These are phyloP conservation scores for Neolentinus lepideus DNA, from an alignment of 1,284 basidiomycete species.

Conservation along the genomic window DNA sequence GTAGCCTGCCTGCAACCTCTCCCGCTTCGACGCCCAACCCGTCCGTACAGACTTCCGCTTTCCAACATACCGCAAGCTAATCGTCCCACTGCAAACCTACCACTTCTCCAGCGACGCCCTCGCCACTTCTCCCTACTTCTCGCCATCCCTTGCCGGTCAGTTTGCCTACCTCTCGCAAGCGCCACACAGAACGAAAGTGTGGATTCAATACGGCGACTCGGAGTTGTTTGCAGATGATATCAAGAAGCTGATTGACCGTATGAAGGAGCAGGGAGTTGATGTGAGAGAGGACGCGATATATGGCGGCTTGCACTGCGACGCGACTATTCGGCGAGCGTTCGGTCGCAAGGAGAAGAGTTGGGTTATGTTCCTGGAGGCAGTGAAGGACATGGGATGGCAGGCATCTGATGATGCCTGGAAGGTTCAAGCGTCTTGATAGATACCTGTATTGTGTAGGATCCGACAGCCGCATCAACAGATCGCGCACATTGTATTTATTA, in stretches of 20 bases:
- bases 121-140: conserved; percentile 1
- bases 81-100: background rate
- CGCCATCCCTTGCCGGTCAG: conserved; percentile 1
- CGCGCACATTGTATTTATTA: too few relatives aligned
- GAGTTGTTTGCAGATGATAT: conserved; percentile 30
- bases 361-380: background rate
- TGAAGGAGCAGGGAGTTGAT: conserved; percentile 27
- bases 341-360: background rate
- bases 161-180: background rate
- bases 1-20: conserved; percentile 5
- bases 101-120: conserved; percentile 1
- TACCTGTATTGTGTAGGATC: too few relatives aligned
- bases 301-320: conserved; percentile 3
- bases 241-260: conserved; percentile 22
- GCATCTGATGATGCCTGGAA: background rate
- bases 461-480: too few relatives aligned
- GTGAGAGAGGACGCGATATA: conserved; percentile 22
- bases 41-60: conserved; percentile 4
- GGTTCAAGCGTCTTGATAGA: background rate
- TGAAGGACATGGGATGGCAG: conserved; percentile 3
- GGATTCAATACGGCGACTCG: conserved; percentile 19
- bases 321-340: background rate
- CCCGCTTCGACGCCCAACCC: conserved; percentile 1
- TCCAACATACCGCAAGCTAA: conserved; percentile 1
- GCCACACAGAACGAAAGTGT: background rate